Evolutionary conservation across 345 rosid genomes (phyloP).

Genomic region (Eucalyptus polyanthemos): DNA sequence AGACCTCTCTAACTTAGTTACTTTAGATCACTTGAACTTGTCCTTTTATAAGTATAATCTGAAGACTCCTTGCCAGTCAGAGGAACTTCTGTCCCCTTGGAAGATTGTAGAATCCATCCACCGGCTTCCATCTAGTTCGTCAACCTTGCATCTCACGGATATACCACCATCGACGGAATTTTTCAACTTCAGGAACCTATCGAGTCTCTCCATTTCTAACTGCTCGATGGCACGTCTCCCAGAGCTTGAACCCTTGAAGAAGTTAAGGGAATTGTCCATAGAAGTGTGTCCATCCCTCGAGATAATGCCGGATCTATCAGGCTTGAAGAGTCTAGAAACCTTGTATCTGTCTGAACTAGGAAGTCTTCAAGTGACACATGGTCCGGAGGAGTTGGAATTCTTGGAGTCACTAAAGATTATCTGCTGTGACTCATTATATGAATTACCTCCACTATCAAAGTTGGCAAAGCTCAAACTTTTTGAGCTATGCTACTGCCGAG

Average conservation of each 20-base stretch:
- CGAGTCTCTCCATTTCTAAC: background rate
- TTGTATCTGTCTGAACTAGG: too few relatives aligned
- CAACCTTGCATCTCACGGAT: background rate
- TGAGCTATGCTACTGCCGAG: background rate
- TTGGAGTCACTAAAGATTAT: too few relatives aligned
- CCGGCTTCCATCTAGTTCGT: background rate
- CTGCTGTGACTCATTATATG: background rate
- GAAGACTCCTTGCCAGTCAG: rapidly evolving
- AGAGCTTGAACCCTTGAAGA: too few relatives aligned
- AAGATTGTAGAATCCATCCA: background rate
- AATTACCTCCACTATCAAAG: background rate
- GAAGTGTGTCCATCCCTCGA: too few relatives aligned
- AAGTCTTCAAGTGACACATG: too few relatives aligned
- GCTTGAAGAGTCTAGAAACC: too few relatives aligned
- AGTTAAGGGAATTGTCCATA: too few relatives aligned
- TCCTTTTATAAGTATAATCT: rapidly evolving
- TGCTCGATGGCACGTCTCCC: too few relatives aligned
- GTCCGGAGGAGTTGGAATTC: too few relatives aligned
- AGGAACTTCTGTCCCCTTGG: background rate
- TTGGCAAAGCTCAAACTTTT: background rate
- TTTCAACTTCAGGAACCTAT: background rate
- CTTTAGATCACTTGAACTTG: background rate
- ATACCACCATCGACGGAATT: background rate
- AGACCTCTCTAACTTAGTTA: background rate
- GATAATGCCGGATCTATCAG: too few relatives aligned